Conservation (phyloP, 2,329 filamentous ascomycete species). For the Alternaria arborescens region DNA sequence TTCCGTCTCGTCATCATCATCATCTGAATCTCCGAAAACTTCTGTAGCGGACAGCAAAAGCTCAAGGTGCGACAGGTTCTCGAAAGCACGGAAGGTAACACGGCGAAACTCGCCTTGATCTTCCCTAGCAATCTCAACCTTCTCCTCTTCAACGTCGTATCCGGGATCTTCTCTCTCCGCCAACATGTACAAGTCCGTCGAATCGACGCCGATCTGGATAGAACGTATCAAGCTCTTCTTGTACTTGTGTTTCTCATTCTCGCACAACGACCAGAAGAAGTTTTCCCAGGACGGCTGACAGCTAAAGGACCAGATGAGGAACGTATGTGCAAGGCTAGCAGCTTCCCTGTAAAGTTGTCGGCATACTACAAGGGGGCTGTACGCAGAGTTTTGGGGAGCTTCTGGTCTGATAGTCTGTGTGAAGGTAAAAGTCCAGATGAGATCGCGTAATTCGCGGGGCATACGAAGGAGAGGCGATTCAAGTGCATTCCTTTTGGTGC, state of each 20-base stretch:
- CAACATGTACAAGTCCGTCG: background rate
- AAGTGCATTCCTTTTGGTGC: background rate
- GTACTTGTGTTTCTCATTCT: background rate
- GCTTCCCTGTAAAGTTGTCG: conserved; percentile 5
- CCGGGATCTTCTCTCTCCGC: conserved; percentile 5
- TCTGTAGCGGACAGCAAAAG: background rate
- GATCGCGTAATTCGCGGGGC: conserved; percentile 7
- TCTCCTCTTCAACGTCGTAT: background rate
- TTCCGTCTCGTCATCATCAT: background rate
- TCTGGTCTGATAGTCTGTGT: background rate
- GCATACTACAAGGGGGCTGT: background rate
- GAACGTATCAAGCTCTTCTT: background rate
- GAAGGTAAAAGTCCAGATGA: conserved; percentile 4
- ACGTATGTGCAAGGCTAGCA: background rate
- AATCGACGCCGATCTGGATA: conserved; percentile 5
- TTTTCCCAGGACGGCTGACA: background rate
- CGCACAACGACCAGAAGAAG: background rate
- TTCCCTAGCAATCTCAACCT: background rate
- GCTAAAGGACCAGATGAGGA: background rate
- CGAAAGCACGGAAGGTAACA: background rate
- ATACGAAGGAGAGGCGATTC: conserved; percentile 7
- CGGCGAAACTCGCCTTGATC: background rate
- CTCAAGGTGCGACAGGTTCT: background rate
- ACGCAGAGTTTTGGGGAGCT: background rate
- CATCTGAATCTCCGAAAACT: background rate